Evolutionary conservation across 495 filamentous ascomycete species (phyloP).

Genomic region (Pyronema domesticum): DNA sequence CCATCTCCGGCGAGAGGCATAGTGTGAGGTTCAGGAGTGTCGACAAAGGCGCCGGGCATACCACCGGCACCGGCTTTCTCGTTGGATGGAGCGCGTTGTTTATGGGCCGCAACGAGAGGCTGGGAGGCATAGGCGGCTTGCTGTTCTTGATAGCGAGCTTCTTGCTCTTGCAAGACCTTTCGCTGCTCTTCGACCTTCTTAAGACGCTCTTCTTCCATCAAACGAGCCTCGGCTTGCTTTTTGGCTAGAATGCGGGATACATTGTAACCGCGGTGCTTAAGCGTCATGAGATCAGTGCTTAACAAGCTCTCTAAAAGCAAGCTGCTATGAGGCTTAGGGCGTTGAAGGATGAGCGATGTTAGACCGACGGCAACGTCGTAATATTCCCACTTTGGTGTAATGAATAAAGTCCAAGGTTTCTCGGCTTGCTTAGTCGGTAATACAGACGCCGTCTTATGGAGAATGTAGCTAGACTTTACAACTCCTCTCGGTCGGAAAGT

Average conservation of each 20-base stretch:
- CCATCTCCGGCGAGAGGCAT: neutral
- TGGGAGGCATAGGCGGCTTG: constrained; percentile 14
- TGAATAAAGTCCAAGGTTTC: constrained; percentile 34
- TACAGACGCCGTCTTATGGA: constrained; percentile 19
- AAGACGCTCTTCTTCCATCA: constrained; percentile 64
- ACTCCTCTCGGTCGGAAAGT: constrained; percentile 40
- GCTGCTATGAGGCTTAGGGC: constrained; percentile 70
- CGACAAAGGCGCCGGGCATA: constrained; percentile 54
- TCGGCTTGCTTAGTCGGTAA: constrained; percentile 21
- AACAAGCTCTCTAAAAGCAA: constrained; percentile 77
- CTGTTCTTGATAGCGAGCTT: constrained; percentile 38
- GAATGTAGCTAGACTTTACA: constrained; percentile 7
- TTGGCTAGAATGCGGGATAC: constrained; percentile 77
- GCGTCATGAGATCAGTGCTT: constrained; percentile 55
- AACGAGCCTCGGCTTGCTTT: constrained; percentile 64
- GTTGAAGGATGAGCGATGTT: constrained; percentile 54
- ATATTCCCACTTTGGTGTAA: constrained; percentile 52
- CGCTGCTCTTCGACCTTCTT: constrained; percentile 61
- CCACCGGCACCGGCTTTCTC: constrained; percentile 5
- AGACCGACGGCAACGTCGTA: constrained; percentile 80
- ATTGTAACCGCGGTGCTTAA: constrained; percentile 77
- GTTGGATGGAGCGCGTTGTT: constrained; percentile 19
- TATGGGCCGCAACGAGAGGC: constrained; percentile 25
- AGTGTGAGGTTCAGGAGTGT: constrained; percentile 29
- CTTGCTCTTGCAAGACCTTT: constrained; percentile 42